phyloP scores from a whole-genome alignment of 768 basidiomycete species.

The Hericium coralloides region DNA sequence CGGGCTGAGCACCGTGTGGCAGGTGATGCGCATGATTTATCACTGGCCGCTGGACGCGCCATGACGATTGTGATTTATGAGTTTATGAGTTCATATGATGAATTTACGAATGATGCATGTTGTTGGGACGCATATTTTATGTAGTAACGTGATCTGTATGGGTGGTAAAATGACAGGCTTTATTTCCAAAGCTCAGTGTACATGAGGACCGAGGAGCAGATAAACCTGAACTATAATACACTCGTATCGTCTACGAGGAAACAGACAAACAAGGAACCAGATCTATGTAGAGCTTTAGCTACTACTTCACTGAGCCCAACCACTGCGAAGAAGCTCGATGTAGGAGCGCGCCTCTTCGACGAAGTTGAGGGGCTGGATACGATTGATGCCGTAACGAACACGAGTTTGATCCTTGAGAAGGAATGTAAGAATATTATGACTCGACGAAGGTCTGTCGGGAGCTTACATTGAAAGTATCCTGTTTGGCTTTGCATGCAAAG shows the following conservation, averaged over 20 bases:
- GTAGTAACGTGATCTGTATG: too few relatives aligned
- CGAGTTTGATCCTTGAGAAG: slow-evolving; percentile 62
- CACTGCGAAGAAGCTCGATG: slow-evolving; percentile 47
- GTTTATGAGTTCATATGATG: too few relatives aligned
- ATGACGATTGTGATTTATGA: slow-evolving; percentile 1
- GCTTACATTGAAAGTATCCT: slow-evolving; percentile 78
- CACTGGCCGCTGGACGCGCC: slow-evolving; percentile 53
- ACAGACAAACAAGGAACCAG: background rate
- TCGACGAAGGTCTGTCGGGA: too few relatives aligned
- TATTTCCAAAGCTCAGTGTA: too few relatives aligned
- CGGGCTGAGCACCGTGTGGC: slow-evolving; percentile 36
- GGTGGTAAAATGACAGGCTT: too few relatives aligned
- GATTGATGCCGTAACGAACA: slow-evolving; percentile 74
- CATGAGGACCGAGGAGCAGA: too few relatives aligned
- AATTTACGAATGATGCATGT: background rate
- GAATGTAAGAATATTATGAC: background rate
- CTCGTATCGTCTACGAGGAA: background rate
- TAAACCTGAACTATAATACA: background rate
- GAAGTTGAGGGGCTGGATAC: slow-evolving; percentile 59
- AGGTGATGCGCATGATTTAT: slow-evolving; percentile 38
- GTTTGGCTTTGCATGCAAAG: slow-evolving; percentile 80
- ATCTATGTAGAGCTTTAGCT: too few relatives aligned
- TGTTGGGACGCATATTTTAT: slow-evolving; percentile 1
- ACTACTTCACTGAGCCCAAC: slow-evolving; percentile 38
- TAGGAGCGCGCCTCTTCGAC: slow-evolving; percentile 53